These are phyloP conservation scores for Rhodofomes roseus DNA, from an alignment of 1,284 basidiomycete species.

Conservation along the genomic window DNA sequence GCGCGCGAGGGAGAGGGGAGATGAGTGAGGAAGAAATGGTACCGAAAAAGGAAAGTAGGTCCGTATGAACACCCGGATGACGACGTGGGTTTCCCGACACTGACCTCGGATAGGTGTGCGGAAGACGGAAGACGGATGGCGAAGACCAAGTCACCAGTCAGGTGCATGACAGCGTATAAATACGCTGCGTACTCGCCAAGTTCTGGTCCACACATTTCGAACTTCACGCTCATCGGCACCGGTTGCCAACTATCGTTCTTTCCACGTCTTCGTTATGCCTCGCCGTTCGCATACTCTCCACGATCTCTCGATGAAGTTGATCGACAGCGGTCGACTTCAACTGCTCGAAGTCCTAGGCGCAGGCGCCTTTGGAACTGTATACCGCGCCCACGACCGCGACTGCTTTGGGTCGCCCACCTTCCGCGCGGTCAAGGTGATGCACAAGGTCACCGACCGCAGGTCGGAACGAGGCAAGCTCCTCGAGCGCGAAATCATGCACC, in stretches of 20 bases:
- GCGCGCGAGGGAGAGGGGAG: too few relatives aligned
- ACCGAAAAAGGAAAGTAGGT: too few relatives aligned
- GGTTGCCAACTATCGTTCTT: background rate
- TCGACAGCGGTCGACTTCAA: slow-evolving; percentile 36
- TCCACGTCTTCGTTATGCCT: slow-evolving; percentile 9
- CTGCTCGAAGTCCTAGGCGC: slow-evolving; percentile 52
- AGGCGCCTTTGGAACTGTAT: slow-evolving; percentile 65
- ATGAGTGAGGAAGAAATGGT: too few relatives aligned
- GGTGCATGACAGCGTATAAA: background rate
- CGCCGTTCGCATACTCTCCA: slow-evolving; percentile 6
- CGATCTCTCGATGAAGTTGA: slow-evolving; percentile 15
- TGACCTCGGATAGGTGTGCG: background rate
- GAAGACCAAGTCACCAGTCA: background rate
- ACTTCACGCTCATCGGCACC: background rate
- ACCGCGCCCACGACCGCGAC: slow-evolving; percentile 38
- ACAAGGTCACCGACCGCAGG: background rate
- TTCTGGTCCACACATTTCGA: background rate
- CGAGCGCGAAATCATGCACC: slow-evolving; percentile 32
- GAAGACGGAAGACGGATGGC: background rate
- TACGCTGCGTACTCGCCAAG: background rate
- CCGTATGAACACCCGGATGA: too few relatives aligned
- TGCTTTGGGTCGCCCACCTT: background rate
- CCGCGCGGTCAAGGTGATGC: slow-evolving; percentile 24
- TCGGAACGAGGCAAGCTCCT: slow-evolving; percentile 5
- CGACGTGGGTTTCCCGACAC: background rate